These are phyloP conservation scores for Allium cepa DNA, from an alignment of 106 monocot genomes.

Conservation along the genomic window DNA sequence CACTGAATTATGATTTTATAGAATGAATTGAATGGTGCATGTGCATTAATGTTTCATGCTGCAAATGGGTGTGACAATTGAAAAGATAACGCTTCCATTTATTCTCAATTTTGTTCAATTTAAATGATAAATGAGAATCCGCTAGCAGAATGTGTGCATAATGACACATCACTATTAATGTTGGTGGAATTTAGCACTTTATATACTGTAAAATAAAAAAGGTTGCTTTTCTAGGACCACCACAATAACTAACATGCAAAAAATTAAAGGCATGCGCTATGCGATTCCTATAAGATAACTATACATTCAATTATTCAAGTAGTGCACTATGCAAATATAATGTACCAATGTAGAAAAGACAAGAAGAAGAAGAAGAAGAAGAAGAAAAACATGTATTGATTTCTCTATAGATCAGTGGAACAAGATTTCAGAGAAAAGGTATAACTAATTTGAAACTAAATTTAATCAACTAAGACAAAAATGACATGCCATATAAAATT, in stretches of 20 bases:
- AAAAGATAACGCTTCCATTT: background rate
- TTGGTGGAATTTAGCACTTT: constrained; percentile 11
- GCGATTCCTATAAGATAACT: background rate
- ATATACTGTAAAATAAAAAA: background rate
- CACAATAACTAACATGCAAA: background rate
- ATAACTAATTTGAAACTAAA: too few species aligned
- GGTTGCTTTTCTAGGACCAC: constrained; percentile 6
- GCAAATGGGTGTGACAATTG: background rate
- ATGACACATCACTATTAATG: background rate
- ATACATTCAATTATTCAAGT: background rate
- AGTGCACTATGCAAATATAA: background rate
- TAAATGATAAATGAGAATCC: background rate
- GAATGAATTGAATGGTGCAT: background rate
- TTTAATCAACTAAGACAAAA: too few species aligned
- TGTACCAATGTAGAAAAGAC: too few species aligned
- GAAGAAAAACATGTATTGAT: too few species aligned
- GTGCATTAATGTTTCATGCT: too few species aligned
- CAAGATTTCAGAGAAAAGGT: too few species aligned
- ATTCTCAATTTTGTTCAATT: background rate
- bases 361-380: too few species aligned
- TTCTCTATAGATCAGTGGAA: too few species aligned
- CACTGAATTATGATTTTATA: too few species aligned
- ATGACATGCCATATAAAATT: too few species aligned
- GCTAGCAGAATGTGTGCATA: constrained; percentile 4
- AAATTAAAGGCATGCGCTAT: background rate